Conservation (phyloP, 768 basidiomycete species). For the Termitomyces sp. region DNA sequence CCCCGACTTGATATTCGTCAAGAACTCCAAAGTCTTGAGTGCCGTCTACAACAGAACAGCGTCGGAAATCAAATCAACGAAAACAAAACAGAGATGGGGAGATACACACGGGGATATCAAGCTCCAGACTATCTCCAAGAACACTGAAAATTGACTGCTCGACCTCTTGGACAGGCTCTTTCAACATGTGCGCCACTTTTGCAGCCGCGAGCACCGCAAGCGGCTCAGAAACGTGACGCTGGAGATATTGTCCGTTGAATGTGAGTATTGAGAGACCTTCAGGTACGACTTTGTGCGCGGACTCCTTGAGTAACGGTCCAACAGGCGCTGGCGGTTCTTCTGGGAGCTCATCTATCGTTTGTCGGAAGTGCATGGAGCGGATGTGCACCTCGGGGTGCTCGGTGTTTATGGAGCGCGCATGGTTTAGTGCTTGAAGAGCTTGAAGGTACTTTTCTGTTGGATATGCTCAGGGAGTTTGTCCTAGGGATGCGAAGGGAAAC, state of each 20-base stretch:
- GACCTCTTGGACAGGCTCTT: conserved; percentile 48
- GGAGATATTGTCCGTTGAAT: conserved; percentile 74
- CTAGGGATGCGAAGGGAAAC: conserved; percentile 18
- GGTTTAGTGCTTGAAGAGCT: conserved; percentile 62
- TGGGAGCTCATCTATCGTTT: conserved; percentile 28
- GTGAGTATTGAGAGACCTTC: conserved; percentile 51
- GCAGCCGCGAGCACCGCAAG: conserved; percentile 60
- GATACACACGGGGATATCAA: conserved; percentile 41
- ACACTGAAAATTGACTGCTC: conserved; percentile 52
- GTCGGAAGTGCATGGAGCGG: conserved; percentile 60
- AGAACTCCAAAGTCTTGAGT: conserved; percentile 38
- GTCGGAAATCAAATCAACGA: neutral
- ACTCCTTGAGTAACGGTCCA: conserved; percentile 42
- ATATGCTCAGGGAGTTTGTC: conserved; percentile 1
- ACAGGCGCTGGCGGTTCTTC: conserved; percentile 40
- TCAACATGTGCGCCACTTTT: conserved; percentile 42
- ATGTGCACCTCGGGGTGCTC: conserved; percentile 66
- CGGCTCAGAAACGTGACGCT: conserved; percentile 47
- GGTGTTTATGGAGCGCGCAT: conserved; percentile 46
- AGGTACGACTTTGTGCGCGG: conserved; percentile 49
- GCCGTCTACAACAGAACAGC: conserved; percentile 39
- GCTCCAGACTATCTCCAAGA: conserved; percentile 33
- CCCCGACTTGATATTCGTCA: conserved; percentile 43
- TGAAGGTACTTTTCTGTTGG: conserved; percentile 74
- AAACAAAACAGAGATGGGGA: neutral